phyloP scores from a whole-genome alignment of 2,329 filamentous ascomycete genomes.

The Zymoseptoria passerinii region DNA sequence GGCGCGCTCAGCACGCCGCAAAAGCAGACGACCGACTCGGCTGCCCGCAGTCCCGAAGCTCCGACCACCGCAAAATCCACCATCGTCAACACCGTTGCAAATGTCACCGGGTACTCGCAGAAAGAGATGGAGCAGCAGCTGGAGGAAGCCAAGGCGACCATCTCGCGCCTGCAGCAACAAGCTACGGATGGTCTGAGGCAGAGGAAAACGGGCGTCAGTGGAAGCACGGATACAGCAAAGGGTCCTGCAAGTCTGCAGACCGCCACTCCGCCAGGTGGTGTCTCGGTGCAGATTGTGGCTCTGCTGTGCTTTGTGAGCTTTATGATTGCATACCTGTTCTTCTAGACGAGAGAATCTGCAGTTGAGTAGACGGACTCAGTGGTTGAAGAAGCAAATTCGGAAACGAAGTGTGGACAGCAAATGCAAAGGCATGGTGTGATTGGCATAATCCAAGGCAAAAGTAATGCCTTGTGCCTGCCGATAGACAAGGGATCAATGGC shows the following conservation, averaged over 20 bases:
- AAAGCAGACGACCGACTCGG: constrained; percentile 18
- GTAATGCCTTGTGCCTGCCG: no score
- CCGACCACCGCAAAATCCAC: constrained; percentile 27
- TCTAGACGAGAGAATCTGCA: constrained; percentile 46
- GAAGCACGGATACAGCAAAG: constrained; percentile 13
- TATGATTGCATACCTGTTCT: constrained; percentile 91
- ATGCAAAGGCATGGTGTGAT: not conserved
- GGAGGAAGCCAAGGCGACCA: constrained; percentile 63
- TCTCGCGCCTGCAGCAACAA: constrained; percentile 58
- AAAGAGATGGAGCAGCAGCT: constrained; percentile 67
- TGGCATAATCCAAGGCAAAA: not conserved
- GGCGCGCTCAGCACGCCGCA: constrained; percentile 41
- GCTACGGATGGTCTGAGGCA: constrained; percentile 65
- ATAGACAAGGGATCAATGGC: not conserved
- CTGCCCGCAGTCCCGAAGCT: constrained; percentile 30
- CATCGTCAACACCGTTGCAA: constrained; percentile 37
- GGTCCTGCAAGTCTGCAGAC: constrained; percentile 17
- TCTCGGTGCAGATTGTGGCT: constrained; percentile 79
- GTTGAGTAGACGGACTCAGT: not conserved
- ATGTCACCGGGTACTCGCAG: constrained; percentile 42
- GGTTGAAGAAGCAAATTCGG: not conserved
- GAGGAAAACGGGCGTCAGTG: constrained; percentile 49
- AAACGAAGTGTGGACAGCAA: not conserved
- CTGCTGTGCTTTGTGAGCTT: constrained; percentile 82
- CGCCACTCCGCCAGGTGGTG: constrained; percentile 50